Percentiles rank a stretch among this genome's conserved stretches.
These are phyloP conservation scores for Colletotrichum sp. DNA, from an alignment of 2,329 filamentous ascomycete genomes.

Conservation along the genomic window DNA sequence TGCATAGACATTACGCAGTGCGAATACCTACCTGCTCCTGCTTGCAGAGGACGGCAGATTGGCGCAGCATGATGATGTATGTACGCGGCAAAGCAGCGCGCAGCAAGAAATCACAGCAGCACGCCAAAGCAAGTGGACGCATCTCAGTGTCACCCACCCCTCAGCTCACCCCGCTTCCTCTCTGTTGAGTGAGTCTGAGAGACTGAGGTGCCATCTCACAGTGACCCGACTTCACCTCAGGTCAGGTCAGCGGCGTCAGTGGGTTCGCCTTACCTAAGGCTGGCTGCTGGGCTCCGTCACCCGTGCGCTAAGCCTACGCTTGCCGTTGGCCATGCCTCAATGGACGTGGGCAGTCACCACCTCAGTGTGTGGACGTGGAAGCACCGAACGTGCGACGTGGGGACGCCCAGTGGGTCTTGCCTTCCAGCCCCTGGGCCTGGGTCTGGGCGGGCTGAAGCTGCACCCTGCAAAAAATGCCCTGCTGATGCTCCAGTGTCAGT, in stretches of 20 bases:
- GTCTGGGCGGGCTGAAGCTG: neutral
- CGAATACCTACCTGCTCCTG: neutral
- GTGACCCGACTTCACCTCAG: neutral
- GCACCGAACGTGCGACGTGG: neutral
- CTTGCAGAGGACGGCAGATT: neutral
- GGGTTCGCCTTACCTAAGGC: constrained; percentile 7
- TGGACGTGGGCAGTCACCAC: neutral
- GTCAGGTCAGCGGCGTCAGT: neutral
- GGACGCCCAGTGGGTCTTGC: neutral
- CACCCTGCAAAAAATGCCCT: neutral
- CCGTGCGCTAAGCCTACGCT: neutral
- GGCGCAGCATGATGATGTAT: neutral
- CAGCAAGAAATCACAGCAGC: neutral
- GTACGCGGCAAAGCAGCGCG: neutral
- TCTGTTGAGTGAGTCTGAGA: neutral
- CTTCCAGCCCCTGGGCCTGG: neutral
- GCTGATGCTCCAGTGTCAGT: neutral
- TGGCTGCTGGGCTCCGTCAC: neutral
- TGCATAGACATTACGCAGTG: neutral
- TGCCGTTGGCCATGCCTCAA: neutral
- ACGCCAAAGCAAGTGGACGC: neutral
- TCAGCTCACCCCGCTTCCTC: neutral
- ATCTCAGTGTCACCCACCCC: constrained; percentile 4
- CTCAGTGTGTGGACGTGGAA: neutral
- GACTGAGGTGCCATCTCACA: neutral